Percentiles rank a stretch among this genome's conserved stretches.
phyloP scores from a whole-genome alignment of 208 protist genomes.

The Leishmania major region DNA sequence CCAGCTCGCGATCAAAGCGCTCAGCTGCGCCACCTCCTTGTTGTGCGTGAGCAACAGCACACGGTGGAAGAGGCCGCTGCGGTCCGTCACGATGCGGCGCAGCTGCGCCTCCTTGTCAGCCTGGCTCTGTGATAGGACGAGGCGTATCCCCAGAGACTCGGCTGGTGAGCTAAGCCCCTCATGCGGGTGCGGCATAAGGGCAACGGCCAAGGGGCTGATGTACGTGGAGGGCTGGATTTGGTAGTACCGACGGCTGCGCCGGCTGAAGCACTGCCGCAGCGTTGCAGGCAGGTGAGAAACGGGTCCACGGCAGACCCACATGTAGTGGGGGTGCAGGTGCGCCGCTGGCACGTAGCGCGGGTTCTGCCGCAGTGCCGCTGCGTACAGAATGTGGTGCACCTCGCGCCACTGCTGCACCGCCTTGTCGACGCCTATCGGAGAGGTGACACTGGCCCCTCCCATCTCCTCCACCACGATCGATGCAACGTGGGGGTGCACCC shows the following conservation, averaged over 20 bases:
- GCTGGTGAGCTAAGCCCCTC: constrained; percentile 46
- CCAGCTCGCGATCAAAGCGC: constrained; percentile 50
- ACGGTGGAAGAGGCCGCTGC: constrained; percentile 42
- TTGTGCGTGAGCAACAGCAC: constrained; percentile 74
- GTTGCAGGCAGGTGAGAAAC: constrained; percentile 36
- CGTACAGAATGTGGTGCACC: constrained; percentile 4
- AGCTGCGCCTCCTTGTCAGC: constrained; percentile 59
- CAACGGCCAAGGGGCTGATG: constrained; percentile 26
- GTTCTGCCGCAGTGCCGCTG: constrained; percentile 18
- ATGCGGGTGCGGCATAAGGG: constrained; percentile 34
- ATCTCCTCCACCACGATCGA: constrained; percentile 50
- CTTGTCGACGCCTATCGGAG: constrained; percentile 12
- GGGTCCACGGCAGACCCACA: constrained; percentile 60
- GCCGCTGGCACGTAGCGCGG: constrained; percentile 18
- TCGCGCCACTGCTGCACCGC: constrained; percentile 33
- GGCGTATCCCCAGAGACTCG: constrained; percentile 44
- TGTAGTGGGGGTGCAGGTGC: constrained; percentile 34
- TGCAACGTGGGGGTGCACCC: constrained; percentile 39
- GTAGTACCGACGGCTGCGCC: constrained; percentile 73
- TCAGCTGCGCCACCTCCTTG: constrained; percentile 70
- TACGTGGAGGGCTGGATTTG: constrained; percentile 47
- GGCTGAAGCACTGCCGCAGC: constrained; percentile 53
- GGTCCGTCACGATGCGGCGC: constrained; percentile 47
- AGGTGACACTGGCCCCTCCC: constrained; percentile 4
- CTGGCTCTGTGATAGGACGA: constrained; percentile 57